These are phyloP conservation scores for Skeletonema tropicum DNA, from an alignment of 108 stramenopile species.

Conservation along the genomic window DNA sequence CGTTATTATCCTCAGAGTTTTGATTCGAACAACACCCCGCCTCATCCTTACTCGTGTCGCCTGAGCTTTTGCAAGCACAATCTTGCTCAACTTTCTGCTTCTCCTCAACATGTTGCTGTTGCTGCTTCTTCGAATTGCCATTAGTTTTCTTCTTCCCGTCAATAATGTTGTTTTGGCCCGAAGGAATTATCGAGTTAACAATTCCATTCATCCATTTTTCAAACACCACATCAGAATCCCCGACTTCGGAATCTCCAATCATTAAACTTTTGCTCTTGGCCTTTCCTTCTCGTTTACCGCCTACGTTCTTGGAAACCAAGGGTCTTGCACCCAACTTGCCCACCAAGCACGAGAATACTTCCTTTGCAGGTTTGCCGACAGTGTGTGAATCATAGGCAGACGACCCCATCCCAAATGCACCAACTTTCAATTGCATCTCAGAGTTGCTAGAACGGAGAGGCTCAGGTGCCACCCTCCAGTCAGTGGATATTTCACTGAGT, in stretches of 20 bases:
- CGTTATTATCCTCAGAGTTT: conserved; percentile 24
- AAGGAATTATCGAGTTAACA: conserved; percentile 19
- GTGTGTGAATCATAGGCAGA: conserved; percentile 77
- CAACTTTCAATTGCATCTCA: conserved; percentile 6
- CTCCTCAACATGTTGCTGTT: conserved; percentile 8
- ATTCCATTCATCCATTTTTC: conserved; percentile 52
- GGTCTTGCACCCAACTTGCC: conserved; percentile 68
- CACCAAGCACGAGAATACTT: conserved; percentile 59
- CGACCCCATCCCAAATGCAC: conserved; percentile 83
- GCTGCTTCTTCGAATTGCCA: neutral
- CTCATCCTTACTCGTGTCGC: conserved; percentile 3
- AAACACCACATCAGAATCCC: conserved; percentile 59
- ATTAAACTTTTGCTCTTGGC: conserved; percentile 31
- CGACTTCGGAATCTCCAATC: conserved; percentile 81
- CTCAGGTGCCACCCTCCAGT: conserved; percentile 85
- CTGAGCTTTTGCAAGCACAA: conserved; percentile 24
- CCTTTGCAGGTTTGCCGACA: conserved; percentile 81
- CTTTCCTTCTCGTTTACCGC: conserved; percentile 11
- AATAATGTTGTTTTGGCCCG: neutral
- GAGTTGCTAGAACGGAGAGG: conserved; percentile 57
- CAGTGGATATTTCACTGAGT: conserved; percentile 67
- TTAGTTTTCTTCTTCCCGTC: neutral
- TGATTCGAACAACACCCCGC: conserved; percentile 13
- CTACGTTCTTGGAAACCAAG: conserved; percentile 36
- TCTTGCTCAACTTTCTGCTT: conserved; percentile 7